A percentile compares a stretch with the other conserved stretches of the same genome.
Conservation (phyloP, 805 yeast species). For the Sungouiozyma intestinalis region DNA sequence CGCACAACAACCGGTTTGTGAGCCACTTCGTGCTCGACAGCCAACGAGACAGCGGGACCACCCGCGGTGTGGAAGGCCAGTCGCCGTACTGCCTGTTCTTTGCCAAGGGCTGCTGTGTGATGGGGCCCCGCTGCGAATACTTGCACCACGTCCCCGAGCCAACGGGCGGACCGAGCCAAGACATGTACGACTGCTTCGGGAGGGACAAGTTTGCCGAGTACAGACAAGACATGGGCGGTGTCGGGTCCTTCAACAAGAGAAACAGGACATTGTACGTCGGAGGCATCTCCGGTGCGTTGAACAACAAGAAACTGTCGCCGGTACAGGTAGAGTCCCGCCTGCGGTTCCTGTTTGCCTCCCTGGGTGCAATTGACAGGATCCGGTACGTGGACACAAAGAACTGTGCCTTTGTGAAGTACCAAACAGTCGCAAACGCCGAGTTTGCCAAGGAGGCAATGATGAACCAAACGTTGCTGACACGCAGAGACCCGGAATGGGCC, state of each 20-base stretch:
- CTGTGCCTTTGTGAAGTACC: conserved; percentile 71
- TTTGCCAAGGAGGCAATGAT: conserved; percentile 95
- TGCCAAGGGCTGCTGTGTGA: conserved; percentile 79
- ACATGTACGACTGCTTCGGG: conserved; percentile 79
- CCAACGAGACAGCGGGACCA: conserved; percentile 59
- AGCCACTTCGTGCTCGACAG: conserved; percentile 54
- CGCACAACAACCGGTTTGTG: conserved; percentile 28
- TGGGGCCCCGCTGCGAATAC: conserved; percentile 67
- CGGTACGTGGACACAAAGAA: conserved; percentile 50
- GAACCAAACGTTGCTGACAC: conserved; percentile 53
- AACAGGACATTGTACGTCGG: conserved; percentile 76
- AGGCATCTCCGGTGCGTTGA: conserved; percentile 34
- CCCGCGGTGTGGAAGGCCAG: conserved; percentile 42
- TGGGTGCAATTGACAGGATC: conserved; percentile 66
- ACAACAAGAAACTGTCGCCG: conserved; percentile 32
- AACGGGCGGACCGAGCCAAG: conserved; percentile 46
- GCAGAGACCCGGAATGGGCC: conserved; percentile 39
- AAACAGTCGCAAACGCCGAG: conserved; percentile 66
- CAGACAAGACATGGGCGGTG: conserved; percentile 90
- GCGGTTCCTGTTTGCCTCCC: conserved; percentile 42
- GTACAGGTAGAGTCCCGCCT: conserved; percentile 32
- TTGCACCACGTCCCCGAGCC: conserved; percentile 66
- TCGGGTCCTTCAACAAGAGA: conserved; percentile 64
- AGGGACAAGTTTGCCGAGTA: conserved; percentile 74
- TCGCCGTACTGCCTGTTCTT: conserved; percentile 68